Evolutionary conservation across 1,284 basidiomycete genomes (phyloP), one percentile per base, ranked within the genome.

Genomic region (Neotropicomus parvogracilis): DNA sequence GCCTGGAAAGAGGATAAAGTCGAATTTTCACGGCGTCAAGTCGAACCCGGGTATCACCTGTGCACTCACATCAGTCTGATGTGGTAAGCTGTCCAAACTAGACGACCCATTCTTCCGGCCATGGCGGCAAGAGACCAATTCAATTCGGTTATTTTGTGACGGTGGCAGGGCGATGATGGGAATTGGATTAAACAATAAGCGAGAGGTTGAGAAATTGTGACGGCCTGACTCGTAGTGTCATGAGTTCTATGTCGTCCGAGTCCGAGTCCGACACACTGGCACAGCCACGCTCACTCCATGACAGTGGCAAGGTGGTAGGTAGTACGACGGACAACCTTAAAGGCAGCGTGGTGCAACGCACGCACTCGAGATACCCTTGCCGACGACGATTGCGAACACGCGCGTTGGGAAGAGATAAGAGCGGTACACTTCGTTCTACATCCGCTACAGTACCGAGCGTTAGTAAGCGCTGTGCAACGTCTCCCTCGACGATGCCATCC

Each of bases 1-100:
- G 37, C 16, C 41, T 38, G 21, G 42, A 50, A 52, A 27, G 39
- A 53, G 35, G 49, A 58, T 62, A 59, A 59, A 39, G 55, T 51
- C 62, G 31, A 39, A 8, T n/a, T 47, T 33, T 36, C 46, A 41
- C 44, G 37, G 50, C 36, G 38, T 45, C 40, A 57, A 46, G 46
- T 35, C 44, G 46, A 28, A 38, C 46, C 50, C 55, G 56, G 43
- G 43, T 61, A 59, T 57, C 44, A 49, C 19, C 33, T 29, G n/a
- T 28, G 32, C 33, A n/a, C 8, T 17, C 32, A 37, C 44, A 50
- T 58, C 54, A 46, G 44, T 51, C 48, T 46, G 53, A 59, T 56
- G 53, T 37, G 8, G 43, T 40, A 39, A 36, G 38, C 21, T 16
- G n/a, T 38, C 35, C 34, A 44, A 46, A 40, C 44, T 17, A 29